phyloP scores from a whole-genome alignment of 176 grass and related monocot genomes.

The Eragrostis nindensis region DNA sequence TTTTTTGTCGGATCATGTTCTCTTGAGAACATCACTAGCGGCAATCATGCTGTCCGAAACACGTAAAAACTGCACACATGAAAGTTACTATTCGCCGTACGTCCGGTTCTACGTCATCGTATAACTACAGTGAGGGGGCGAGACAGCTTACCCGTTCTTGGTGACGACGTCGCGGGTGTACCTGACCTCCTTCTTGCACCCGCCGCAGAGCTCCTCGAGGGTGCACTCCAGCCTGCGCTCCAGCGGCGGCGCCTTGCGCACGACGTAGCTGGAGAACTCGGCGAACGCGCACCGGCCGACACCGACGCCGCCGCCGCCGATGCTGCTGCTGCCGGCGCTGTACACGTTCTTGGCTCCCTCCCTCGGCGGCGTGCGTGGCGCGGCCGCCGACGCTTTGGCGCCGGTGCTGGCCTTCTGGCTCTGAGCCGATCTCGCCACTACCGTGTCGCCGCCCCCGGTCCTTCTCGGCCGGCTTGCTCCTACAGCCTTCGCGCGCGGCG shows the following conservation, averaged over 20 bases:
- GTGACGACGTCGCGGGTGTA: constrained; percentile 74
- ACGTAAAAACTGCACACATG: background rate
- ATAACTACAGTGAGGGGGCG: background rate
- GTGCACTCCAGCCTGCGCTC: constrained; percentile 87
- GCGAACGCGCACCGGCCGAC: constrained; percentile 42
- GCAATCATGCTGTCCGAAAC: constrained; percentile 21
- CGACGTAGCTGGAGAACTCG: constrained; percentile 66
- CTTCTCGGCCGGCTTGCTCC: constrained; percentile 8
- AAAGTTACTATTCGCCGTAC: background rate
- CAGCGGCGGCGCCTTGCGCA: constrained; percentile 76
- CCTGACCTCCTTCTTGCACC: constrained; percentile 86
- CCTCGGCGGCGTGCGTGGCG: background rate
- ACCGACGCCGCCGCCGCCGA: background rate
- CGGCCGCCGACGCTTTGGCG: background rate
- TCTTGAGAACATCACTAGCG: background rate
- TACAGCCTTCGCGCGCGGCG: constrained; percentile 16
- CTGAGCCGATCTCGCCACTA: background rate
- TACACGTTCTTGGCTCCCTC: constrained; percentile 51
- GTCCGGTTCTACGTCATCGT: constrained; percentile 5
- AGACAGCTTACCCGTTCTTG: constrained; percentile 78
- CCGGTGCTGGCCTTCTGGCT: constrained; percentile 14
- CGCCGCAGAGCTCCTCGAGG: constrained; percentile 86
- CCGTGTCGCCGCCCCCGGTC: background rate
- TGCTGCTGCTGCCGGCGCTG: constrained; percentile 34
- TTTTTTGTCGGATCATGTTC: background rate